Evolutionary conservation across 306 rosid genomes (phyloP), one percentile per base, ranked within the genome.

Genomic region (Quercus aquifolioides): DNA sequence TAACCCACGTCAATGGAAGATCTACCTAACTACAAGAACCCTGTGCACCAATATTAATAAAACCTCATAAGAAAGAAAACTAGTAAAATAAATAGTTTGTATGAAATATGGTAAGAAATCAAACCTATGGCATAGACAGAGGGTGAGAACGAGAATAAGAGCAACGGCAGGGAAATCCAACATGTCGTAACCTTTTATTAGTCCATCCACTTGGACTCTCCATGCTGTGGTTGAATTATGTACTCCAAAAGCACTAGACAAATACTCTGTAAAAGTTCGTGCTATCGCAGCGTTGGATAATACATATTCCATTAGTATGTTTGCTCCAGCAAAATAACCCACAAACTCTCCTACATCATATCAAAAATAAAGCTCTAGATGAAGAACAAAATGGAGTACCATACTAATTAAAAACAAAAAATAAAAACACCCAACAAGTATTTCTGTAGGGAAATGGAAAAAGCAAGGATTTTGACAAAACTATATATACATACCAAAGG

Each of bases 301-400:
- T 23, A 94, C 99, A 87, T 94, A 94, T 85, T 90, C 99, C 99
- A 94, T 81, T 10, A 94, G 79, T 77, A 94, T 90, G 79, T 91
- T 94, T 75, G 99, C 97, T 80, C 99, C 99, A 64, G 94, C 97
- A 90, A 94, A 94, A 83, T 91, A 94, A 21, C 97, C 97, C 78
- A 84, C 85, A 84, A 91, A 94, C 73, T 94, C 99, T 81, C 98
- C 98, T 94, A 55, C 84, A 80, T 31, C 71, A 81, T 43, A 3
- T 60, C 55, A 83, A 58, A 74, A 74, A 60, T 46, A 55, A 46
- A 73, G 54, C 7, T 13, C 64, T 58, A 65, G 64, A 28, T 12
- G 4, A 55, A 28, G 54, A 65, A 38, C 23, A 26, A 74, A 76
- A 56, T 19, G 41, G 43, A 33, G 43, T 21, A 56, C 17, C 10